Percentiles rank a stretch among this genome's conserved stretches.
Evolutionary conservation across 176 grass and related monocot genomes (phyloP).

Genomic region (Chloris gayana): DNA sequence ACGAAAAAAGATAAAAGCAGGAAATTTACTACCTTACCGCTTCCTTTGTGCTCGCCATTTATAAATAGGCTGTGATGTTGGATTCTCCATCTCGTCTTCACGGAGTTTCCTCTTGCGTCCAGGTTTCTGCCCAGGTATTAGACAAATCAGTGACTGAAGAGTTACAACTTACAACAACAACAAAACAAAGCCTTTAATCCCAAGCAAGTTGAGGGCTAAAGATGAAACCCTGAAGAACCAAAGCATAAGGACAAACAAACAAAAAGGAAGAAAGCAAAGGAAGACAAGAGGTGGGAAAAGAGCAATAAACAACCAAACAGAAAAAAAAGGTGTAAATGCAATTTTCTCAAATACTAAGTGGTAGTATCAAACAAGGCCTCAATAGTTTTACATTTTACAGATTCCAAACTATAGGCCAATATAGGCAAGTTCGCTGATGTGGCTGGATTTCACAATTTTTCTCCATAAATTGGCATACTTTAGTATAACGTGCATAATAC

Average conservation of each 20-base stretch:
- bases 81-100: slow-evolving; percentile 59
- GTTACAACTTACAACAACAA: neutral
- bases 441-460: neutral
- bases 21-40: slow-evolving; percentile 36
- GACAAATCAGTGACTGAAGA: neutral
- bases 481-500: neutral
- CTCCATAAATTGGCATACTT: neutral
- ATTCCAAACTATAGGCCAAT: slow-evolving; percentile 18
- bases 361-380: slow-evolving; percentile 6
- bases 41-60: slow-evolving; percentile 90
- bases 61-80: slow-evolving; percentile 64
- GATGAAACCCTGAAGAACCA: too few species aligned
- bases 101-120: slow-evolving; percentile 81
- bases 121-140: slow-evolving; percentile 68
- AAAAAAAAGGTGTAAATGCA: too few species aligned
- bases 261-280: too few species aligned
- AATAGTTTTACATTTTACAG: neutral
- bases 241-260: too few species aligned
- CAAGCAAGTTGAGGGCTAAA: too few species aligned
- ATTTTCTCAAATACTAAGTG: neutral
- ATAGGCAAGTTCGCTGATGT: neutral
- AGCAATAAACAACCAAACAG: too few species aligned
- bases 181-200: too few species aligned
- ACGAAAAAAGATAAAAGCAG: neutral
- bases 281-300: too few species aligned